Evolutionary conservation across 2,329 filamentous ascomycete species (phyloP), one percentile per base, ranked within the genome.

Genomic region (Gnomoniopsis smithogilvyi): DNA sequence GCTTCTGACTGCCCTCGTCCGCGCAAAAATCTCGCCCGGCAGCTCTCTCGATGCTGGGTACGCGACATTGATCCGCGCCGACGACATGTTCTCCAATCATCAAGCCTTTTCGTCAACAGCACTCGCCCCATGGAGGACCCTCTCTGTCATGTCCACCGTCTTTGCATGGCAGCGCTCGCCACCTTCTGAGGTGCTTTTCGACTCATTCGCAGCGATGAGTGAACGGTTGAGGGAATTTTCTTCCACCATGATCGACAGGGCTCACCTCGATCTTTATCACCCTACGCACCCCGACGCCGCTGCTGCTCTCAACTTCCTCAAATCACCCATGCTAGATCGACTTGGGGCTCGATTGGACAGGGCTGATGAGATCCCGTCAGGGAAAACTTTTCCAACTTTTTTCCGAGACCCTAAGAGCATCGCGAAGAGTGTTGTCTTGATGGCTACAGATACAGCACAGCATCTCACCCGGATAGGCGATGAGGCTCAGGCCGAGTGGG

Each of bases 241-340:
- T 24, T 68, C 72, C 1, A 68, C 78, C 41, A 66, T 67, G 8
- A 67, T 84, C 8, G 78, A 83, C 52, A 72, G 74, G 34, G 82
- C 83, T 0, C 83, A 86, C 63, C 72, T 86, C 3, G 74, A 79
- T 30, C 73, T 86, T 1, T 74, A 81, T 58, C 83, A 86, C 65
- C 83, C 83, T 0, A 78, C 78, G 0, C 72, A 73, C 2, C 83
- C 83, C 0, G 74, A 76, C 26, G 74, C 78, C 22, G 68, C 71
- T 2, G 73, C 74, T 1, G 83, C 83, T 0, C 65, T 85, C 12
- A 66, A 73, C 2, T 77, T 53, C 7, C 41, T 62, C 38, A 33
- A 51, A 50, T 62, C 60, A 8, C 55, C 50, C 11, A 54, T 58
- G 41, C 54, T 62, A 10, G 22, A 70, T 34, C 67, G 63, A 33